Percentiles rank a stretch among this genome's conserved stretches.
These are phyloP conservation scores for Spathaspora passalidarum DNA, from an alignment of 805 yeast species.

Conservation along the genomic window DNA sequence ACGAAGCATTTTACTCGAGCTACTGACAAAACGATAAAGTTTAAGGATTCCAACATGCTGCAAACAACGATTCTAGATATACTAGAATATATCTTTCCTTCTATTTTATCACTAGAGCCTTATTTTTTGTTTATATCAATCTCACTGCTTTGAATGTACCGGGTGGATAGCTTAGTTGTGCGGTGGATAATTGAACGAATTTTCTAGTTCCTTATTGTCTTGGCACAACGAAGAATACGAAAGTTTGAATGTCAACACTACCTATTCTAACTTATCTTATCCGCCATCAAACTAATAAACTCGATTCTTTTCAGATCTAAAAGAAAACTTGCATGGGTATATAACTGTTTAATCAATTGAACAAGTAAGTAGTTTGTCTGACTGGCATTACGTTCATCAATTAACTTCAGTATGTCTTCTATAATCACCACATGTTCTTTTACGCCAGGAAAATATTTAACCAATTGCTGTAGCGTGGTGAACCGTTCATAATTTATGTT, in stretches of 20 bases:
- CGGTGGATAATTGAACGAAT: too few species aligned
- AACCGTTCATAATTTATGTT: conserved; percentile 11
- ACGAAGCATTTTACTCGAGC: too few species aligned
- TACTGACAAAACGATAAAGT: too few species aligned
- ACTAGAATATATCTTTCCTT: too few species aligned
- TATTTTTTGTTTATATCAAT: too few species aligned
- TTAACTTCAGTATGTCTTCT: conserved; percentile 10
- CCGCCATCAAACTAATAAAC: conserved; percentile 9
- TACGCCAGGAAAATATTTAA: not conserved
- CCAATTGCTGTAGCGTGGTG: conserved; percentile 7
- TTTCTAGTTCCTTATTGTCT: too few species aligned
- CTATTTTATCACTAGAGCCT: too few species aligned
- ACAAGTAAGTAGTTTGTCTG: conserved; percentile 8
- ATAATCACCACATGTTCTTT: conserved; percentile 2
- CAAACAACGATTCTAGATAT: too few species aligned
- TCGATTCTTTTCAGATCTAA: conserved; percentile 7
- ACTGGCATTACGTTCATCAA: conserved; percentile 5
- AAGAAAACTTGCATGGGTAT: not conserved
- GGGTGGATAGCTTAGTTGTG: too few species aligned
- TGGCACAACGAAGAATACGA: not conserved
- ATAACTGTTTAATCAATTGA: conserved; percentile 6
- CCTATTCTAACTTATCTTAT: conserved; percentile 1
- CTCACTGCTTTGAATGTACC: too few species aligned
- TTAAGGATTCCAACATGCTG: too few species aligned
- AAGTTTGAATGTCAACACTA: not conserved